phyloP scores from a whole-genome alignment of 192 early-diverging fungal genomes.

The Chytriomyces sp. region DNA sequence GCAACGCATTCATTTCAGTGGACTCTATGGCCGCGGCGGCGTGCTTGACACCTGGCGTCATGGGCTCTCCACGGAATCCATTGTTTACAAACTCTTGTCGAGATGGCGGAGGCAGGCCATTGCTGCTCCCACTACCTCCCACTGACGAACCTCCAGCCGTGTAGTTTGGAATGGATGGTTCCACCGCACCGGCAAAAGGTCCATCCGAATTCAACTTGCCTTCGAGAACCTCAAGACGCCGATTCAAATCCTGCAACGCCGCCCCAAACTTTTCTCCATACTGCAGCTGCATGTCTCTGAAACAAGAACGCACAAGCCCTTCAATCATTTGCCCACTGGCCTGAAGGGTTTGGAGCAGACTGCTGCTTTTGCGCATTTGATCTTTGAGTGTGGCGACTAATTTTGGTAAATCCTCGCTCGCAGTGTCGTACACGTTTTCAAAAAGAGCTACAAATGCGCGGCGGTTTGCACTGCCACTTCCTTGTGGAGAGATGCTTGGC shows the following conservation, averaged over 20 bases:
- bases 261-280: slow-evolving; percentile 64
- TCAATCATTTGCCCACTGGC: slow-evolving; percentile 77
- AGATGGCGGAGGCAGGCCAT: not conserved
- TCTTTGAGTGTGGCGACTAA: slow-evolving; percentile 74
- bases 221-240: slow-evolving; percentile 50
- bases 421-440: slow-evolving; percentile 60
- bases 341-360: slow-evolving; percentile 77
- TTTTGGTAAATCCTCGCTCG: slow-evolving; percentile 62
- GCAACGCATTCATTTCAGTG: slow-evolving; percentile 12
- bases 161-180: not conserved
- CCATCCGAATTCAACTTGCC: slow-evolving; percentile 21
- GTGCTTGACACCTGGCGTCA: slow-evolving; percentile 30
- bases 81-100: slow-evolving; percentile 7
- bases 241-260: slow-evolving; percentile 57
- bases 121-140: not conserved
- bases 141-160: not conserved
- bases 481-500: not conserved
- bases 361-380: slow-evolving; percentile 72
- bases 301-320: slow-evolving; percentile 73
- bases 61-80: slow-evolving; percentile 45
- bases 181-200: not conserved
- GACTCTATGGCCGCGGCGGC: not conserved
- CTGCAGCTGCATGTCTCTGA: slow-evolving; percentile 71
- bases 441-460: slow-evolving; percentile 33
- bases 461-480: not conserved